phyloP scores from a whole-genome alignment of 2,329 filamentous ascomycete genomes.

The Microcera coccophila region DNA sequence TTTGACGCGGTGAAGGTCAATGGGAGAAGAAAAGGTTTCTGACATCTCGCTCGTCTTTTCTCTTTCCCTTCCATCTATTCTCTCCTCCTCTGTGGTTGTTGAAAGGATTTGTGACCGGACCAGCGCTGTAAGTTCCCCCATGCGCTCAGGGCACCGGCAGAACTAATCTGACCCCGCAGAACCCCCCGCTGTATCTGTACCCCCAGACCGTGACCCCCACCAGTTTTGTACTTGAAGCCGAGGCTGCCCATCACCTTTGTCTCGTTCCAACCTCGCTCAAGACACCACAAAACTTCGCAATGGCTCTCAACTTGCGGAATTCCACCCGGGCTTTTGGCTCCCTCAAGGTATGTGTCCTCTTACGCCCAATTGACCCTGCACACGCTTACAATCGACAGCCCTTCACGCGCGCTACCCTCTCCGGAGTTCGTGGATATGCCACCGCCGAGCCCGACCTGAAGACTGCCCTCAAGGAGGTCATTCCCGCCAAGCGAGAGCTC shows the following conservation, averaged over 20 bases:
- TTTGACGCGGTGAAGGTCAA: too few species aligned
- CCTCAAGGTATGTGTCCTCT: constrained; percentile 51
- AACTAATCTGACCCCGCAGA: too few species aligned
- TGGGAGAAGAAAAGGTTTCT: too few species aligned
- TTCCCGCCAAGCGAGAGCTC: constrained; percentile 89
- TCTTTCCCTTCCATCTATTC: constrained; percentile 8
- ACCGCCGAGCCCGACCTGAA: constrained; percentile 87
- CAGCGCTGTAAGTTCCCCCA: too few species aligned
- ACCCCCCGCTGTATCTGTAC: neutral
- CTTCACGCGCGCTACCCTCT: constrained; percentile 30
- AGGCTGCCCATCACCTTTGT: too few species aligned
- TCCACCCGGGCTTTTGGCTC: constrained; percentile 61
- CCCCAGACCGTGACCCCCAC: constrained; percentile 13
- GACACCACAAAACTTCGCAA: constrained; percentile 35
- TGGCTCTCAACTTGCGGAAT: constrained; percentile 62
- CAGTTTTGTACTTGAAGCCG: constrained; percentile 7
- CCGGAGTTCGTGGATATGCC: constrained; percentile 58
- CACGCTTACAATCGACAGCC: constrained; percentile 19
- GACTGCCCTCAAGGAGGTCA: constrained; percentile 73
- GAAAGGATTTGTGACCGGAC: too few species aligned
- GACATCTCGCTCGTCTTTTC: too few species aligned
- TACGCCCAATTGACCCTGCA: constrained; percentile 3
- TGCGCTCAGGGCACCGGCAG: too few species aligned
- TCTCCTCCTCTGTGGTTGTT: neutral
- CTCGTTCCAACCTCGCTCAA: neutral